Evolutionary conservation across 2,329 filamentous ascomycete species (phyloP).

Genomic region (Fusarium fujikuroi): DNA sequence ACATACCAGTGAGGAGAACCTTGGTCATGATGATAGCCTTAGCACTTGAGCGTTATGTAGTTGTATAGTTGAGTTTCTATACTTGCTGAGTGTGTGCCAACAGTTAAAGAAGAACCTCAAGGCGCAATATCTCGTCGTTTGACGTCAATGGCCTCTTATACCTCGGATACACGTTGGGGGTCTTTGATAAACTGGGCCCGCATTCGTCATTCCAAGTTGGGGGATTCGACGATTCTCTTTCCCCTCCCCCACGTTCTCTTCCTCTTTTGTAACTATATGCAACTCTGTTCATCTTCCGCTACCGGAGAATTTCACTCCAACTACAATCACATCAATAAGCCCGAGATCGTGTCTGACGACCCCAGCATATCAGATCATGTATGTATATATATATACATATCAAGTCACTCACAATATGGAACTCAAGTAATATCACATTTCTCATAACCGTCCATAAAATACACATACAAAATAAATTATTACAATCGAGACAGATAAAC

Average conservation of each 20-base stretch:
- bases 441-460: background rate
- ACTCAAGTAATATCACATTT: background rate
- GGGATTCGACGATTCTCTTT: conserved; percentile 23
- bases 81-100: background rate
- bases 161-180: conserved; percentile 9
- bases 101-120: background rate
- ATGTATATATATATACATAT: background rate
- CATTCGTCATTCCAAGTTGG: conserved; percentile 41
- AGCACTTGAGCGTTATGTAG: background rate
- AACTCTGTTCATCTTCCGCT: conserved; percentile 6
- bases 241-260: conserved; percentile 24
- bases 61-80: background rate
- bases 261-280: conserved; percentile 8
- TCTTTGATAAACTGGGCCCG: conserved; percentile 29
- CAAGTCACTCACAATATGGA: background rate
- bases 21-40: conserved; percentile 43
- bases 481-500: conserved; percentile 43
- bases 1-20: conserved; percentile 47
- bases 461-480: conserved; percentile 42
- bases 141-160: conserved; percentile 21
- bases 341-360: background rate
- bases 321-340: background rate
- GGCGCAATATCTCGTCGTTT: background rate
- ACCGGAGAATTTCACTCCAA: conserved; percentile 1
- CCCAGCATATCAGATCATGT: background rate